These are phyloP conservation scores for Kondoa malvinella DNA, from an alignment of 768 basidiomycete genomes.

Conservation along the genomic window DNA sequence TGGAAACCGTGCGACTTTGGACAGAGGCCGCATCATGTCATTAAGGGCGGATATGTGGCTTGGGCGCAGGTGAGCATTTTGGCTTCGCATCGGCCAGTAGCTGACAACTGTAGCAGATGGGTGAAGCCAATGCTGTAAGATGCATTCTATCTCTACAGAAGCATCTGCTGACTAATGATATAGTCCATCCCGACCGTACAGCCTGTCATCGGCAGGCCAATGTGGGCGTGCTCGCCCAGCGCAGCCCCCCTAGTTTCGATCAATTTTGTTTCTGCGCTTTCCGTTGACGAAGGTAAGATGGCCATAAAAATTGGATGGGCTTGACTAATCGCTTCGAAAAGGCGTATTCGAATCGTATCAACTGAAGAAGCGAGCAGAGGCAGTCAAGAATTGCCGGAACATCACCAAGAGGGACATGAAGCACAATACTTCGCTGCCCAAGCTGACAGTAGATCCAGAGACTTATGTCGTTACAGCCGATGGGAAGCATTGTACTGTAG, in stretches of 20 bases:
- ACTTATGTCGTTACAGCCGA: constrained; percentile 56
- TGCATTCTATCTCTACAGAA: background rate
- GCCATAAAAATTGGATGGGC: background rate
- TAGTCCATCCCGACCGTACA: constrained; percentile 83
- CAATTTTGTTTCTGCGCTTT: constrained; percentile 63
- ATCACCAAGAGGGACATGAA: constrained; percentile 84
- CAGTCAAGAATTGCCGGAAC: constrained; percentile 57
- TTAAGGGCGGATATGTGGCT: constrained; percentile 85
- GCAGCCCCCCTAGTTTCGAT: constrained; percentile 73
- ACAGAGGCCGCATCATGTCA: constrained; percentile 74
- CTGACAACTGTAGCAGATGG: constrained; percentile 45
- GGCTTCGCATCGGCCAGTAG: background rate
- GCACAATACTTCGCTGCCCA: constrained; percentile 65
- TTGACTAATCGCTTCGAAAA: constrained; percentile 22
- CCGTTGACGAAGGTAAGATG: constrained; percentile 39
- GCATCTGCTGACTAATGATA: constrained; percentile 3
- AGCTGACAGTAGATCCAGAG: constrained; percentile 81
- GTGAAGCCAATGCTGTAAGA: constrained; percentile 64
- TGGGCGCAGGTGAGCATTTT: constrained; percentile 39
- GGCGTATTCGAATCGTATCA: constrained; percentile 50
- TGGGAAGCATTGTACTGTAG: constrained; percentile 35
- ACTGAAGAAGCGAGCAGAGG: constrained; percentile 52
- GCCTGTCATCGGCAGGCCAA: constrained; percentile 65
- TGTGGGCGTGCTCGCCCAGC: constrained; percentile 73
- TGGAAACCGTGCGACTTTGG: constrained; percentile 95